Percentiles rank a stretch among this genome's conserved stretches.
Conservation (phyloP, 78 protist genomes). For the Speleostelium caveatum region DNA sequence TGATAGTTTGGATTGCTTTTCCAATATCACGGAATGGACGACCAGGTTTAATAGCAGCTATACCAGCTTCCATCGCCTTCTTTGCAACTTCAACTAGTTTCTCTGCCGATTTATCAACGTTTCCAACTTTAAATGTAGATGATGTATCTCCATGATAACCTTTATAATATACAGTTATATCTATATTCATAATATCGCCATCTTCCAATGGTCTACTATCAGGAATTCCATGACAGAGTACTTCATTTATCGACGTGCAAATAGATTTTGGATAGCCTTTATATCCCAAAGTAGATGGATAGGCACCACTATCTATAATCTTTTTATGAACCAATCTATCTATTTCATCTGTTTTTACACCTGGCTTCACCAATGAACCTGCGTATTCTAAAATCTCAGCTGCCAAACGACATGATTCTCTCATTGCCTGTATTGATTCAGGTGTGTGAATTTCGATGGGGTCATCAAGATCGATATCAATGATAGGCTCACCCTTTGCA, state of each 20-base stretch:
- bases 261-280: slow-evolving; percentile 92
- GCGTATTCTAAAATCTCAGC: slow-evolving; percentile 88
- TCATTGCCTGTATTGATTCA: slow-evolving; percentile 23
- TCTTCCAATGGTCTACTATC: slow-evolving; percentile 87
- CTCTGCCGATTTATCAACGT: slow-evolving; percentile 48
- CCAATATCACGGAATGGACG: slow-evolving; percentile 85
- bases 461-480: slow-evolving; percentile 41
- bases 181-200: slow-evolving; percentile 97
- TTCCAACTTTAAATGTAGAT: slow-evolving; percentile 94
- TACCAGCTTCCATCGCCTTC: slow-evolving; percentile 46
- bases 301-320: slow-evolving; percentile 87
- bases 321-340: slow-evolving; percentile 89
- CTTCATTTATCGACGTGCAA: slow-evolving; percentile 94
- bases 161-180: slow-evolving; percentile 89
- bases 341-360: slow-evolving; percentile 94
- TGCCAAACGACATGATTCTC: slow-evolving; percentile 41
- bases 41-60: slow-evolving; percentile 67
- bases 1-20: slow-evolving; percentile 65
- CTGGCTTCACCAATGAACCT: slow-evolving; percentile 70
- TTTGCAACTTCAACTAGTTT: slow-evolving; percentile 77
- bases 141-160: slow-evolving; percentile 97
- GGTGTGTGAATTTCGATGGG: slow-evolving; percentile 9
- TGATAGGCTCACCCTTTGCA: slow-evolving; percentile 22
- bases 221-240: slow-evolving; percentile 99
- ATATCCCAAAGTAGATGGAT: slow-evolving; percentile 97